phyloP scores from a whole-genome alignment of 805 yeast genomes.

The Metschnikowia continentalis region DNA sequence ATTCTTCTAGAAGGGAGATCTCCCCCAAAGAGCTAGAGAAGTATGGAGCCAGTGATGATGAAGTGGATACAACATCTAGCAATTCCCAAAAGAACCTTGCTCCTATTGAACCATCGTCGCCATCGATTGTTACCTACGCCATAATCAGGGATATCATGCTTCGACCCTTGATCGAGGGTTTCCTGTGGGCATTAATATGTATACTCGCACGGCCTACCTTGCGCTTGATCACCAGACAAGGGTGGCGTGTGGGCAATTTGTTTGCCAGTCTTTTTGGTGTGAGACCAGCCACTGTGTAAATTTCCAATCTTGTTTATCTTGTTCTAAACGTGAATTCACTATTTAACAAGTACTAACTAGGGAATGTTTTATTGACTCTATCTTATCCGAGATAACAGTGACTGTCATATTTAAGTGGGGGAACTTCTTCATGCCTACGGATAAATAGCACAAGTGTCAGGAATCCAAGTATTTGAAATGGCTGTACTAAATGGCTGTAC shows the following conservation, averaged over 20 bases:
- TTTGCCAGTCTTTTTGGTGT: conserved; percentile 11
- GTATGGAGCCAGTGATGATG: not conserved
- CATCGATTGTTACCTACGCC: conserved; percentile 44
- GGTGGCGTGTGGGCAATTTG: conserved; percentile 10
- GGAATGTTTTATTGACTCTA: not conserved
- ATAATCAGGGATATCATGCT: conserved; percentile 47
- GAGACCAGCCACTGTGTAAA: not conserved
- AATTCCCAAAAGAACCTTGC: conserved; percentile 6
- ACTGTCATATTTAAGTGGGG: no score
- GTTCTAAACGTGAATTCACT: not conserved
- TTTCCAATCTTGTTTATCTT: not conserved
- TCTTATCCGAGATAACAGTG: no score
- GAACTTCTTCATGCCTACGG: no score
- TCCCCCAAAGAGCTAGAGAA: conserved; percentile 20
- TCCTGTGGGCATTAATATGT: conserved; percentile 30
- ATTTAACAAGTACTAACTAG: not conserved
- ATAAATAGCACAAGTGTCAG: no score
- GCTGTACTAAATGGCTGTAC: no score
- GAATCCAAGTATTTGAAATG: no score
- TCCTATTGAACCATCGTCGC: conserved; percentile 40
- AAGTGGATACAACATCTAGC: no score
- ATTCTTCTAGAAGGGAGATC: conserved; percentile 8
- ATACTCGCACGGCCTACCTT: conserved; percentile 13
- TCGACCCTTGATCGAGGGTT: conserved; percentile 53
- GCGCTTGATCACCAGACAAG: conserved; percentile 12